Percentiles rank a stretch among this genome's conserved stretches.
Evolutionary conservation across 106 monocot genomes (phyloP).

Genomic region (Posidonia australis): DNA sequence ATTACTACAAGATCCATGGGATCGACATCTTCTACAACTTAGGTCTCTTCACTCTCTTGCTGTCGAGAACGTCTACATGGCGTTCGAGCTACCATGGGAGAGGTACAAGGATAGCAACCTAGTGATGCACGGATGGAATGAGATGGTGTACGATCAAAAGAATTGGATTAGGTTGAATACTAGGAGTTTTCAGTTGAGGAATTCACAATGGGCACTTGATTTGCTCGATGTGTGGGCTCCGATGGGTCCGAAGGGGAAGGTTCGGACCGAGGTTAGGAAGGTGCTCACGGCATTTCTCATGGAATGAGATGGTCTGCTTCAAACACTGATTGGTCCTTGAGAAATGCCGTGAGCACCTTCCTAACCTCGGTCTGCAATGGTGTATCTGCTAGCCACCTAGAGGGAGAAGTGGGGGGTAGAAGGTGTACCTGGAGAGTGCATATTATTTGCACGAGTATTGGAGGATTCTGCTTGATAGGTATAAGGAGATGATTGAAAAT

Average conservation of each 20-base stretch:
- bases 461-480: constrained; percentile 81
- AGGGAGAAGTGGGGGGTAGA: constrained; percentile 61
- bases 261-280: constrained; percentile 70
- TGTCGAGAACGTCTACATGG: constrained; percentile 97
- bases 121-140: constrained; percentile 94
- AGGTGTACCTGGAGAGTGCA: constrained; percentile 83
- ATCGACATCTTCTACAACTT: constrained; percentile 95
- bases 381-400: constrained; percentile 74
- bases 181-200: constrained; percentile 75
- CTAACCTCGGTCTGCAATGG: constrained; percentile 92
- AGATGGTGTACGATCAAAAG: constrained; percentile 89
- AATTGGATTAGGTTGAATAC: constrained; percentile 98
- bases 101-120: constrained; percentile 47
- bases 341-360: constrained; percentile 61
- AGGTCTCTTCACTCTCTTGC: constrained; percentile 83
- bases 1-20: constrained; percentile 75
- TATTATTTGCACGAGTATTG: constrained; percentile 93
- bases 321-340: no score
- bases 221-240: constrained; percentile 89
- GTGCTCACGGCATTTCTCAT: constrained; percentile 58
- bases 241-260: constrained; percentile 82
- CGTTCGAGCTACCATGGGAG: constrained; percentile 94
- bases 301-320: no score
- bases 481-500: constrained; percentile 93
- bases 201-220: constrained; percentile 84